Percentiles rank a stretch among this genome's conserved stretches.
Conservation (phyloP, 371 early-diverging fungal genomes). For the Mortierella sp. region DNA sequence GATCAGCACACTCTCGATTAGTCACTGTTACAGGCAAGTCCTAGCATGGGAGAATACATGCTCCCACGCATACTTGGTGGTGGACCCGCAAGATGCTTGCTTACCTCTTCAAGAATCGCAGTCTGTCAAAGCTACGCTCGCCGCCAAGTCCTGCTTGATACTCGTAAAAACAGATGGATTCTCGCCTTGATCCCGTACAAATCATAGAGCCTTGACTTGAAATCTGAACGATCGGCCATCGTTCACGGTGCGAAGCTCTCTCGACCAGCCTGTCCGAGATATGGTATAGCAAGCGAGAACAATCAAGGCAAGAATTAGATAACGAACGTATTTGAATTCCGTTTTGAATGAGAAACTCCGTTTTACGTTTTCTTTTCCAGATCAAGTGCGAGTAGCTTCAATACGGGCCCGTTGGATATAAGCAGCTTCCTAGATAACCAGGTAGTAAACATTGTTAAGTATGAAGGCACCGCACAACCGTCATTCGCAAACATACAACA, state of each 20-base stretch:
- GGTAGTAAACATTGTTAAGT: not conserved
- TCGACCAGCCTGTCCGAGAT: slow-evolving; percentile 26
- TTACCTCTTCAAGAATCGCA: slow-evolving; percentile 43
- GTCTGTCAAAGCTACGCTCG: slow-evolving; percentile 16
- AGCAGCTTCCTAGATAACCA: slow-evolving; percentile 21
- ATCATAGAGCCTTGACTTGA: slow-evolving; percentile 32
- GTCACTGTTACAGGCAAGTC: no score
- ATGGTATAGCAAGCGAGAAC: not conserved
- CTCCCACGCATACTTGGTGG: no score
- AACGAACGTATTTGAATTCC: not conserved
- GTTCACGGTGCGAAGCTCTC: slow-evolving; percentile 35
- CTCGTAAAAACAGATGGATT: slow-evolving; percentile 41
- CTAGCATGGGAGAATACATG: no score
- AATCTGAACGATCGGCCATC: slow-evolving; percentile 49
- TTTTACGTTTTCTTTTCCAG: slow-evolving; percentile 35
- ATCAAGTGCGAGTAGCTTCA: slow-evolving; percentile 35
- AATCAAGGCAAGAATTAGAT: no score
- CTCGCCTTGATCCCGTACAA: slow-evolving; percentile 45
- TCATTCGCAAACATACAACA: not conserved
- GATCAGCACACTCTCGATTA: no score
- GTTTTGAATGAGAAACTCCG: not conserved
- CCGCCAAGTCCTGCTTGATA: slow-evolving; percentile 12
- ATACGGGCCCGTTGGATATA: slow-evolving; percentile 29
- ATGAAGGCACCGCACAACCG: not conserved
- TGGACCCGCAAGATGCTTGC: no score